Evolutionary conservation across 116 monocot species (phyloP), one percentile per base, ranked within the genome.

Genomic region (Zostera marina): DNA sequence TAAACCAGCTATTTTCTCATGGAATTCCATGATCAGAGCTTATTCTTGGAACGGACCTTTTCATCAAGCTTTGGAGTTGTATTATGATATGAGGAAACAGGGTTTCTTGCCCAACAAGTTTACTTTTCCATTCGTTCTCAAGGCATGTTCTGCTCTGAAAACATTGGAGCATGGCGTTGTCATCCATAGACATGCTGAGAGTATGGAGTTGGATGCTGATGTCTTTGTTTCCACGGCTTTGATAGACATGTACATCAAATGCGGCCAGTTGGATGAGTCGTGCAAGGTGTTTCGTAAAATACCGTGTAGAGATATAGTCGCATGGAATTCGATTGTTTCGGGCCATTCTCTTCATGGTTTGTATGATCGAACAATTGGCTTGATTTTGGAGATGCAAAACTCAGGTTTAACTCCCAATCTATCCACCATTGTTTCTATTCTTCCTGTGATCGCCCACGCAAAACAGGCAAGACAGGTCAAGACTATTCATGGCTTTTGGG

Each of bases 211-310:
- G 47, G 77, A 70, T 47, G 49, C 62, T 0, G 88, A 88, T 63
- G 56, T 83, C 9, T 88, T 68, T 53, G 71, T 88, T n/a, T 72
- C 69, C 9, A 88, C 88, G 15, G 75, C 88, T 39, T 64, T 88
- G 68, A 68, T 83, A 11, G 78, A 88, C 24, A 70, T 88, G 80
- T 88, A 88, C 59, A 66, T 75, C 77, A 88, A 82, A 70, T 88
- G 88, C 32, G 80, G 83, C 10, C 25, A 66, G 7, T 52, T 83
- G 41, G 51, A 66, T 45, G 68, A 68, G 7, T 54, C 83, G 10
- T 51, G 46, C 32, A 17, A 23, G 0, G 54, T 78, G 59, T 83
- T 88, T 59, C 40, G 22, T 46, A 66, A 48, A 46, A 75, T 80
- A 68, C 47, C 42, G 9, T 25, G 6, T 13, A 73, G 66, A 57